Conservation (phyloP, 768 basidiomycete species). For the Paxillus rubicundulus region DNA sequence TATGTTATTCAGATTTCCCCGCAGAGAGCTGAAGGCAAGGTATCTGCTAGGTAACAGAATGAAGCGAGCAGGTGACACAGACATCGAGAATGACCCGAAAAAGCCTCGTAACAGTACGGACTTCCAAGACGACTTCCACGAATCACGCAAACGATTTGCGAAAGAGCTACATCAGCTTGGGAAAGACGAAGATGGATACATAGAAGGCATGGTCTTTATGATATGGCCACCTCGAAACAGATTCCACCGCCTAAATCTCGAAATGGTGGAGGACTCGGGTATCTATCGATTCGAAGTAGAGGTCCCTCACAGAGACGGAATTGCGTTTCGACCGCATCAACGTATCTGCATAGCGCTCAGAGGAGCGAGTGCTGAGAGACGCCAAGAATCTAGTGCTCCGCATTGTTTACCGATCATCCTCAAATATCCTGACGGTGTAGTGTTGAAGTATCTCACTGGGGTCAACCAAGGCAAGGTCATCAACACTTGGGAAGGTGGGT, state of each 20-base stretch:
- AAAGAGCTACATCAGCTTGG: constrained; percentile 33
- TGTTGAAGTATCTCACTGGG: constrained; percentile 37
- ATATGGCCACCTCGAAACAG: constrained; percentile 36
- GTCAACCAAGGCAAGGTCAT: constrained; percentile 29
- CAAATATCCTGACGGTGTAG: constrained; percentile 41
- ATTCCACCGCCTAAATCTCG: constrained; percentile 32
- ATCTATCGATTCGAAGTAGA: constrained; percentile 38
- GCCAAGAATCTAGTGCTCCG: constrained; percentile 24
- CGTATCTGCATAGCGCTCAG: constrained; percentile 47
- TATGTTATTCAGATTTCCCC: not conserved
- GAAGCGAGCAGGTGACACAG: constrained; percentile 3
- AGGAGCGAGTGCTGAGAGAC: constrained; percentile 37
- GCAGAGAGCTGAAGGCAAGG: no score
- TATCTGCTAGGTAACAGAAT: not conserved
- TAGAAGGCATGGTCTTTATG: constrained; percentile 45
- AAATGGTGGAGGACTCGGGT: constrained; percentile 13
- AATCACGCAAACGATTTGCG: constrained; percentile 27
- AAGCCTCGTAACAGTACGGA: not conserved
- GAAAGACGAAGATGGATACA: constrained; percentile 36
- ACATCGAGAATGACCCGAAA: not conserved
- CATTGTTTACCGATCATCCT: constrained; percentile 41
- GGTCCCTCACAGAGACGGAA: constrained; percentile 31
- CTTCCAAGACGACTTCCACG: constrained; percentile 19
- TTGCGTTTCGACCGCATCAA: constrained; percentile 43
- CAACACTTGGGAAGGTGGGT: constrained; percentile 43